phyloP scores from a whole-genome alignment of 2,329 filamentous ascomycete species.

The Cercospora sp. region DNA sequence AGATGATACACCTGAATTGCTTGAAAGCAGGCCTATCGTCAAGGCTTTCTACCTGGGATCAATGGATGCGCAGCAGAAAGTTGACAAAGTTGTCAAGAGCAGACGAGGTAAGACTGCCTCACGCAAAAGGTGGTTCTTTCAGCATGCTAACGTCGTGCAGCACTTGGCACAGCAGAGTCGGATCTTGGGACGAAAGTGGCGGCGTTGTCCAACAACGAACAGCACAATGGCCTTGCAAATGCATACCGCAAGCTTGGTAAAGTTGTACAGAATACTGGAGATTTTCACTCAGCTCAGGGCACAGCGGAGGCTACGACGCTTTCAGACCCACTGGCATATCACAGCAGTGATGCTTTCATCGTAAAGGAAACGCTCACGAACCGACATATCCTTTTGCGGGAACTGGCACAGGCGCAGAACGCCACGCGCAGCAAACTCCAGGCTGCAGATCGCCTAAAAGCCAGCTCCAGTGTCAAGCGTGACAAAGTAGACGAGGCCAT shows the following conservation, averaged over 20 bases:
- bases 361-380: constrained; percentile 98
- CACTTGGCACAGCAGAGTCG: constrained; percentile 84
- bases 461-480: constrained; percentile 78
- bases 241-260: constrained; percentile 95
- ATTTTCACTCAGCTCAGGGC: constrained; percentile 93
- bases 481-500: constrained; percentile 99
- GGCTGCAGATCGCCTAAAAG: constrained; percentile 85
- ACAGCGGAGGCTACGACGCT: constrained; percentile 95
- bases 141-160: constrained; percentile 53
- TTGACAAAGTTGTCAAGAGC: constrained; percentile 90
- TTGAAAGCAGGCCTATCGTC: constrained; percentile 83
- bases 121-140: neutral
- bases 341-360: constrained; percentile 93
- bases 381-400: constrained; percentile 90
- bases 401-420: constrained; percentile 89
- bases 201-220: constrained; percentile 84
- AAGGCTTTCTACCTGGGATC: constrained; percentile 94
- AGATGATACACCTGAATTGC: constrained; percentile 92
- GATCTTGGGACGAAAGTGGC: constrained; percentile 91
- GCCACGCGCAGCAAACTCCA: constrained; percentile 76
- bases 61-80: constrained; percentile 96
- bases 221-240: constrained; percentile 79
- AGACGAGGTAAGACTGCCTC: constrained; percentile 68
- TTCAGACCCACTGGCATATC: constrained; percentile 89
- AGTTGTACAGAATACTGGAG: constrained; percentile 86